Base-by-base conservation (phyloP, 2,329 filamentous ascomycete genomes). In the Claviceps fusiformis region DNA sequence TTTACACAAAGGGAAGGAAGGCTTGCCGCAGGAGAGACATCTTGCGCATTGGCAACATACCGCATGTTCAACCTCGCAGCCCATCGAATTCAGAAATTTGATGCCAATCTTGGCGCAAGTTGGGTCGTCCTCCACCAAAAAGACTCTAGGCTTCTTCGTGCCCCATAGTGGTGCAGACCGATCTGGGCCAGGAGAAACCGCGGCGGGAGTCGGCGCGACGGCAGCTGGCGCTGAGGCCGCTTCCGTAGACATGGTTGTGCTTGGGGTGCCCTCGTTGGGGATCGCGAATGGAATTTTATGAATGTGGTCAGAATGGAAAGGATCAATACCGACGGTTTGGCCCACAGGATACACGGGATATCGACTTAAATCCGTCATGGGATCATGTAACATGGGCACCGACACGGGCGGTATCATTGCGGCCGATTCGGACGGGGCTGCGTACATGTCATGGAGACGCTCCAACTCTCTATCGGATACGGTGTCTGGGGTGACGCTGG, bases 231-330 rank as follows among this genome's bases (percentile, higher is more conserved):
- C 57, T 27, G 59, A 56, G 43, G 53, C 46, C n/a, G 59, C 63
- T 17, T 73, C 70, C n/a, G 73, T 65, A 57, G 71, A 68, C 54
- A 77, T 70, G 19, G 60, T 58, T 46, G 62, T 62, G 37, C 49
- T 54, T 15, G 59, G 61, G 49, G 67, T 73, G 2, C 75, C 72
- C 52, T 77, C 75, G 56, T 86, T 89, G 3, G 87, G 77, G 17
- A 74, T 70, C 81, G 89, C 70, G 66, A 95, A 97, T 0, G 91
- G 89, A 55, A 96, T 95, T 67, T 95, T 95, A 72, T 92, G 83
- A 65, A 96, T 89, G 65, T 96, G 90, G 63, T 96, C 91, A 62
- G 88, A 86, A 66, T 92, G 91, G 78, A 95, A 93, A 1, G 92
- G 91, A 65, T 96, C 91, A 61, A 96, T 96, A 54, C 91, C 91